Percentiles rank a stretch among this genome's conserved stretches.
phyloP scores from a whole-genome alignment of 1,284 basidiomycete genomes.

The Hemileia vastatrix region DNA sequence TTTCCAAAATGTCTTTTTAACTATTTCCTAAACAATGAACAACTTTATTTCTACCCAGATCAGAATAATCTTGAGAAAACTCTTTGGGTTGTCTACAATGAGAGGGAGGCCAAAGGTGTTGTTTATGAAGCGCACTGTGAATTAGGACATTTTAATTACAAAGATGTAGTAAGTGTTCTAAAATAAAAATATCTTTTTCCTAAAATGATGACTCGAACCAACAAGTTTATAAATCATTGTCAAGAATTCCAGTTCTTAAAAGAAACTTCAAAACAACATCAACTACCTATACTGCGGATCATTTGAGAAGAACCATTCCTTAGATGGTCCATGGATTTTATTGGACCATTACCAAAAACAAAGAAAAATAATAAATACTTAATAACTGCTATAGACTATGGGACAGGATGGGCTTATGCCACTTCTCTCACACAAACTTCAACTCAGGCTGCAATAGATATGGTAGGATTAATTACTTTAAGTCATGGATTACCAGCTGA shows the following conservation, averaged over 20 bases:
- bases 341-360: neutral
- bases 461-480: neutral
- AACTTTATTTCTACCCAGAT: neutral
- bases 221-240: neutral
- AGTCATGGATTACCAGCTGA: constrained; percentile 2
- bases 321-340: constrained; percentile 8
- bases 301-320: neutral
- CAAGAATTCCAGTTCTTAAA: neutral
- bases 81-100: neutral
- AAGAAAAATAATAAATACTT: neutral
- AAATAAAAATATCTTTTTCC: neutral
- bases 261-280: neutral
- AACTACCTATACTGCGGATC: neutral
- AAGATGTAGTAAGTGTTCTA: neutral
- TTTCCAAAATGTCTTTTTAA: neutral
- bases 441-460: neutral
- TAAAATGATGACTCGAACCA: neutral
- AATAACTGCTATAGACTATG: constrained; percentile 8
- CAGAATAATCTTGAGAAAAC: neutral
- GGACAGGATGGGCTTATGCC: constrained; percentile 10
- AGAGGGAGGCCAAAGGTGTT: neutral
- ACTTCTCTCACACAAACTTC: neutral
- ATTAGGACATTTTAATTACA: neutral
- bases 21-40: neutral
- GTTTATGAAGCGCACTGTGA: neutral